These are phyloP conservation scores for Penium margaritaceum DNA, from an alignment of 139 green algal species.

Conservation along the genomic window DNA sequence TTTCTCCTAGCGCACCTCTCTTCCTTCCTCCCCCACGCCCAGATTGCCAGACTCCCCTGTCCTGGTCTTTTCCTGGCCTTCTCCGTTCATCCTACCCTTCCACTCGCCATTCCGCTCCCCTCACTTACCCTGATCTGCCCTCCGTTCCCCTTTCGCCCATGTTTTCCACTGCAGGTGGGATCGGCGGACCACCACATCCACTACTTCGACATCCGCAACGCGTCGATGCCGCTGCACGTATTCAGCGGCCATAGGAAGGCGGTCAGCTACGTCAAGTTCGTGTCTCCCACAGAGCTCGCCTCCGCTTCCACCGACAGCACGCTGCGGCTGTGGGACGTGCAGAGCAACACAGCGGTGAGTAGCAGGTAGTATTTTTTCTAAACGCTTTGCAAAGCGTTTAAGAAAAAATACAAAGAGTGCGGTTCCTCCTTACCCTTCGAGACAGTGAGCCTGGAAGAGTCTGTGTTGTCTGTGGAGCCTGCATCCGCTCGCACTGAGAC, in stretches of 20 bases:
- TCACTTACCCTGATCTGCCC: neutral
- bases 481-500: too few relatives aligned
- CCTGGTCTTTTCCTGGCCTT: conserved; percentile 41
- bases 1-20: neutral
- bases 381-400: too few relatives aligned
- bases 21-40: neutral
- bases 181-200: conserved; percentile 70
- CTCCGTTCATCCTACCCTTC: neutral
- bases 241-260: conserved; percentile 61
- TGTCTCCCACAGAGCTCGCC: conserved; percentile 40
- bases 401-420: too few relatives aligned
- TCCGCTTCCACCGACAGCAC: conserved; percentile 55
- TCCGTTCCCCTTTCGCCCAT: neutral
- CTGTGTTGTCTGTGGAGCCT: too few relatives aligned
- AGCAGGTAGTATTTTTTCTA: too few relatives aligned
- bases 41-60: too few relatives aligned
- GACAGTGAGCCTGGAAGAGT: too few relatives aligned
- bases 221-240: conserved; percentile 42
- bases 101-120: neutral
- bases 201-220: conserved; percentile 46
- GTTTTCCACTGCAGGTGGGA: conserved; percentile 36
- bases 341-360: conserved; percentile 36
- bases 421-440: too few relatives aligned
- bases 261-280: conserved; percentile 64
- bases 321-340: conserved; percentile 56